Evolutionary conservation across 805 yeast species (phyloP).

Genomic region (Yamadazyma nakazawae): DNA sequence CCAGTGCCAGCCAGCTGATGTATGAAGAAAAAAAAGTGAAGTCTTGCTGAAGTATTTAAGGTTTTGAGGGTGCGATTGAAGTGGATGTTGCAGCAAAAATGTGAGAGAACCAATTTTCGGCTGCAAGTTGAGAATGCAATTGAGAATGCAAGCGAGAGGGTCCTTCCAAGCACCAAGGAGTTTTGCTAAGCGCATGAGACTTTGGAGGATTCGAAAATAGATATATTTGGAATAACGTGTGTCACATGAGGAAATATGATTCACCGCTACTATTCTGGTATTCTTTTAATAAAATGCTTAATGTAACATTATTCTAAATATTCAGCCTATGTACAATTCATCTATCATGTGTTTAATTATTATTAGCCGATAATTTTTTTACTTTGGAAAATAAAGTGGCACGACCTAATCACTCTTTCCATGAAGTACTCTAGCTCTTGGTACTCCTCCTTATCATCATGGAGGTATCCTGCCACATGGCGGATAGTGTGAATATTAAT

Average conservation of each 20-base stretch:
- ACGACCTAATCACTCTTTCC: conserved; percentile 15
- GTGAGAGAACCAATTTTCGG: not conserved
- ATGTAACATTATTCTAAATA: too few relatives aligned
- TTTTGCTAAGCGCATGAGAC: too few relatives aligned
- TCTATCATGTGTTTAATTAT: too few relatives aligned
- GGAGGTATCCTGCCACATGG: conserved; percentile 22
- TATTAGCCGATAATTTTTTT: conserved; percentile 14
- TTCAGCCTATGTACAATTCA: too few relatives aligned
- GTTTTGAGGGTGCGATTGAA: not conserved
- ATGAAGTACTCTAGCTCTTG: conserved; percentile 20
- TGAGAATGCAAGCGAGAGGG: too few relatives aligned
- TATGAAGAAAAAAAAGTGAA: not conserved
- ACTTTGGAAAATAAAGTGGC: conserved; percentile 15
- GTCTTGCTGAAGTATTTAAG: not conserved
- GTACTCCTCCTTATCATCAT: conserved; percentile 21
- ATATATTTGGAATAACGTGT: too few relatives aligned
- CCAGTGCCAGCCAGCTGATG: not conserved
- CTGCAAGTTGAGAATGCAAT: not conserved
- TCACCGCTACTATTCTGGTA: too few relatives aligned
- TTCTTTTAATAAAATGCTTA: too few relatives aligned
- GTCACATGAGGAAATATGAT: too few relatives aligned
- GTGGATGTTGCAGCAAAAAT: not conserved
- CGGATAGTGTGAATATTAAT: conserved; percentile 32
- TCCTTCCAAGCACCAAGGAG: too few relatives aligned
- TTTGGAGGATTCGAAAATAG: too few relatives aligned